Conservation (phyloP, 1,284 basidiomycete genomes). For the Tilletia caries region DNA sequence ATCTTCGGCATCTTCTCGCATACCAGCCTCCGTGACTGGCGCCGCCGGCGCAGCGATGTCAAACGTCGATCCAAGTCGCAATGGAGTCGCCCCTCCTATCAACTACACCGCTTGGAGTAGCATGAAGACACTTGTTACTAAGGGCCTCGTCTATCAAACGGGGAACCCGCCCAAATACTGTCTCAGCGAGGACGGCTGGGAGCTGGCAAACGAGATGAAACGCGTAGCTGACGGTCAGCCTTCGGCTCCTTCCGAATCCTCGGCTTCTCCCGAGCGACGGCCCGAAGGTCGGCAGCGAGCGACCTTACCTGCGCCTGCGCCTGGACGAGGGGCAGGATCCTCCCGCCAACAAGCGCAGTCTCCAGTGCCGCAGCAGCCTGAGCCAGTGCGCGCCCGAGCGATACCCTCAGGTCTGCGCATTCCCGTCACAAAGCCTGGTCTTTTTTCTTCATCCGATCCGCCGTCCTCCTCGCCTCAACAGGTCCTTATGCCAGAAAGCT, state of each 20-base stretch:
- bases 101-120: slow-evolving; percentile 47
- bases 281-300: background rate
- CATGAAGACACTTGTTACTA: slow-evolving; percentile 51
- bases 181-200: slow-evolving; percentile 43
- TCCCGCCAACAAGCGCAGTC: background rate
- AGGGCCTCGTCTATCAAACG: slow-evolving; percentile 44
- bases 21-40: slow-evolving; percentile 14
- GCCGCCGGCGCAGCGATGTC: slow-evolving; percentile 21
- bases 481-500: background rate
- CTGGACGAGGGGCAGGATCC: background rate
- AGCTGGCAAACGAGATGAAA: slow-evolving; percentile 28
- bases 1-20: slow-evolving; percentile 23
- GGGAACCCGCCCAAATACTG: slow-evolving; percentile 48
- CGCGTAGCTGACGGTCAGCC: background rate
- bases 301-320: background rate
- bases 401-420: background rate
- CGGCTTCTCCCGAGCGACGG: background rate
- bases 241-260: background rate
- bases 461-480: slow-evolving; percentile 7
- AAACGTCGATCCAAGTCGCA: slow-evolving; percentile 10
- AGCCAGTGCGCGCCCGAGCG: background rate
- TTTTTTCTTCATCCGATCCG: slow-evolving; percentile 15
- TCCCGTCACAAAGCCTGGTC: slow-evolving; percentile 13
- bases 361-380: too few species aligned
- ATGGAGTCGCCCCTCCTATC: slow-evolving; percentile 22